Evolutionary conservation across 257 asterid species (phyloP), one percentile per base, ranked within the genome.

Genomic region (Fraxinus anomala): DNA sequence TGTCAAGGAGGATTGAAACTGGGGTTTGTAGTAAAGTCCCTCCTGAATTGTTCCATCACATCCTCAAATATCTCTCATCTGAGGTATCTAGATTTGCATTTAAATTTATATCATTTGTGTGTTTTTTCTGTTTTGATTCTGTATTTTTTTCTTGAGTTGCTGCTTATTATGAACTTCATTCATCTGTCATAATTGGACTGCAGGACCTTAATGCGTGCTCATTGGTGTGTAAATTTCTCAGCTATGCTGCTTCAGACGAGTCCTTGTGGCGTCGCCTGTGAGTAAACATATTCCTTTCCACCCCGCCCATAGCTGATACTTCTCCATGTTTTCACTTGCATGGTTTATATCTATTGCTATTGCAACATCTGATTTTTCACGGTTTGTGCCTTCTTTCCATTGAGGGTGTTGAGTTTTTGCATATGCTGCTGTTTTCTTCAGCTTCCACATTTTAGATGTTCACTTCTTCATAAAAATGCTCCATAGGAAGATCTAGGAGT

Each of bases 141-240:
- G 34, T 65, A 11, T 61, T 70, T n/a, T 73, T 59, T 65, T 65
- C 47, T 72, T 65, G 36, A 34, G 74, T 36, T 70, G 24, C 23
- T 76, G 76, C 71, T 66, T 36, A 39, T 72, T 54, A 36, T 28
- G 68, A 56, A 40, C 19, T 42, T 75, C 66, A 40, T 77, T 67
- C 4, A 51, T 81, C 73, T 68, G 33, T 79, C 75, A 39, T 74
- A 72, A 70, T 78, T 74, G 82, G 33, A 73, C 74, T 66, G 84
- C 93, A 91, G 97, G 96, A 92, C 88, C 97, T 92, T 76, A 88
- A 87, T 77, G 83, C 94, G 5, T 92, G 97, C 82, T 87, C 97
- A n/a, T 47, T 89, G 90, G 94, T 87, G 63, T 92, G 96, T 84
- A 86, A 87, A 86, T 92, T 91, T 84, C 85, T 92, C 26, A 89